Base-by-base conservation (phyloP, 2,329 filamentous ascomycete species). In the Aspergillus hortae region DNA sequence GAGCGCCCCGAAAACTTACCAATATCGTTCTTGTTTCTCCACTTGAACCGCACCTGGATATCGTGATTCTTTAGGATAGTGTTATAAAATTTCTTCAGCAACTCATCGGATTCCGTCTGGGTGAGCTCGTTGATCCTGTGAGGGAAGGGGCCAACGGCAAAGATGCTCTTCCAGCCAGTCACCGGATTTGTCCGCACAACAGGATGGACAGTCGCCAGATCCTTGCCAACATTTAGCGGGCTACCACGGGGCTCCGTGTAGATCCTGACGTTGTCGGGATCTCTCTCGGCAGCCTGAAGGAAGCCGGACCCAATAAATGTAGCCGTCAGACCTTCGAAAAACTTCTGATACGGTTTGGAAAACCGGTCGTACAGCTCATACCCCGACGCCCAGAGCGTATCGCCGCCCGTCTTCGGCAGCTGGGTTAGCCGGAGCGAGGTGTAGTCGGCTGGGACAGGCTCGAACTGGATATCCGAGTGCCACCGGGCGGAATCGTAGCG, bases 281-380 rank as follows among this genome's bases (percentile, higher is more conserved):
- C 48, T 1, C 48, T 44, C 40, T 60, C 67, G 0, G 80, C 80
- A 6, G 77, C 70, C 14, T 77, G 67, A 51, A 73, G 73, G 67
- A 83, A 85, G 1, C 67, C 64, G 0, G 79, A 74, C 0, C 75
- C 75, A 55, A 77, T 79, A 46, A 74, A 80, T 0, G 79, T 82
- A 3, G 77, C 84, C 0, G 81, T 85, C 6, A 87, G 67, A 0
- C 68, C 66, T 49, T 87, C 83, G 25, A 86, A 74, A 65, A 86
- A 86, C 21, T 70, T 70, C 52, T 80, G 81, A 48, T 81, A 80
- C 0, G 80, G 72, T 2, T 73, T 70, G 4, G 80, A 84, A 52
- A 88, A 74, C 25, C 82, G 78, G 61, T 88, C 84, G 60, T 86
- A 88, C 11, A 86, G 68, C 58, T 87, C 84, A 61, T 87, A 87